These are phyloP conservation scores for Chrysochromulina tobinii DNA, from an alignment of 78 protist species.

Conservation along the genomic window DNA sequence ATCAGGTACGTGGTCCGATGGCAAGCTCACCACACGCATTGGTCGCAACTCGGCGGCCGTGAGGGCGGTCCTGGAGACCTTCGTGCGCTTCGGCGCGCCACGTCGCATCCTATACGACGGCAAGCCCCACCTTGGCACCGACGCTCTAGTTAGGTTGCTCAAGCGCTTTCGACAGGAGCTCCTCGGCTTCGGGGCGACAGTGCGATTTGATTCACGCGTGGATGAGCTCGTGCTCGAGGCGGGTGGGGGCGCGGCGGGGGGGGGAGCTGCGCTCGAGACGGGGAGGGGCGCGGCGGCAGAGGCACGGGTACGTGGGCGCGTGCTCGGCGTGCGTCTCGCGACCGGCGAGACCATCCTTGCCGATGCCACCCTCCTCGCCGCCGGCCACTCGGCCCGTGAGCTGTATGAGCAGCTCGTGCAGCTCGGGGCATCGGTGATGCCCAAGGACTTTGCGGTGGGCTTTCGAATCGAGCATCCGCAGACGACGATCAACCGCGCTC, in stretches of 20 bases:
- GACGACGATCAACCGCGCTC: not conserved
- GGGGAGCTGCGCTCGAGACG: not conserved
- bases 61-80: not conserved
- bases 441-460: constrained; percentile 25
- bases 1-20: constrained; percentile 41
- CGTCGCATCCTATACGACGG: constrained; percentile 23
- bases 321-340: not conserved
- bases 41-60: constrained; percentile 21
- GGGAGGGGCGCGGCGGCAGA: not conserved
- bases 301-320: not conserved
- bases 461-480: constrained; percentile 50
- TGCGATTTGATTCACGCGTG: not conserved
- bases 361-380: constrained; percentile 4
- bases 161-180: not conserved
- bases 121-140: constrained; percentile 35
- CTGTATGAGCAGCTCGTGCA: not conserved
- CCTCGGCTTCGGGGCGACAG: not conserved
- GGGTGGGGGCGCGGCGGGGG: too few relatives aligned
- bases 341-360: not conserved
- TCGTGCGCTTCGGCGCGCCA: constrained; percentile 39
- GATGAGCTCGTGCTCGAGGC: not conserved
- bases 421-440: not conserved
- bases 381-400: constrained; percentile 38
- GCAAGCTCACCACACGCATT: constrained; percentile 26
- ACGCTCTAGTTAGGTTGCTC: not conserved